Conservation (phyloP, 2,329 filamentous ascomycete genomes). For the Curvularia spicifera region DNA sequence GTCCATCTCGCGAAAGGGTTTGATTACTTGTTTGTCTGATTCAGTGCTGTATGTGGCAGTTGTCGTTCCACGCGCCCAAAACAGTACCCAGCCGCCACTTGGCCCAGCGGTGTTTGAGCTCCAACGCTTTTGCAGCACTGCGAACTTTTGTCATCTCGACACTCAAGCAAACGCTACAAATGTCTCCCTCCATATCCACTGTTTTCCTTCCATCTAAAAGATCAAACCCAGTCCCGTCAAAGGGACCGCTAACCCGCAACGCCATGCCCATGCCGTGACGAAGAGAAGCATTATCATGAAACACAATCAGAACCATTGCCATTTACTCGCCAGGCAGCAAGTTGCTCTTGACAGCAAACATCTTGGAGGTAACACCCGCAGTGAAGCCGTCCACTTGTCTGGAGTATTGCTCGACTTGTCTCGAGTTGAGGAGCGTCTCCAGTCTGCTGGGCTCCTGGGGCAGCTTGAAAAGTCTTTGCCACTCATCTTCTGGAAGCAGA, state of each 20-base stretch:
- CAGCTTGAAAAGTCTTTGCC: constrained; percentile 97
- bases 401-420: constrained; percentile 97
- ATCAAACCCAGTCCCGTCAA: constrained; percentile 28
- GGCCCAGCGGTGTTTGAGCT: constrained; percentile 12
- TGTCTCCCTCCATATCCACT: constrained; percentile 12
- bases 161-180: constrained; percentile 10
- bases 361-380: constrained; percentile 89
- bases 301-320: constrained; percentile 24
- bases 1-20: constrained; percentile 20
- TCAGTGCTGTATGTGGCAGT: constrained; percentile 32
- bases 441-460: constrained; percentile 91
- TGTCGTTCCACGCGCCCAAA: constrained; percentile 24
- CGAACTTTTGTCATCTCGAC: constrained; percentile 18
- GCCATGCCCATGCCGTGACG: constrained; percentile 49
- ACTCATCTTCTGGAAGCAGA: constrained; percentile 93
- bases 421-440: constrained; percentile 91
- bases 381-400: constrained; percentile 97
- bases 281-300: constrained; percentile 44
- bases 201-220: constrained; percentile 26
- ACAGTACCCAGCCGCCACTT: constrained; percentile 22
- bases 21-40: constrained; percentile 39
- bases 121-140: constrained; percentile 13
- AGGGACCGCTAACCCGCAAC: constrained; percentile 42
- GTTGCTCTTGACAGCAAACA: constrained; percentile 90
- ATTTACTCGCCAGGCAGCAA: constrained; percentile 63